Percentiles rank a stretch among this genome's conserved stretches.
phyloP scores from a whole-genome alignment of 106 monocot species.

The Apostasia ramifera region DNA sequence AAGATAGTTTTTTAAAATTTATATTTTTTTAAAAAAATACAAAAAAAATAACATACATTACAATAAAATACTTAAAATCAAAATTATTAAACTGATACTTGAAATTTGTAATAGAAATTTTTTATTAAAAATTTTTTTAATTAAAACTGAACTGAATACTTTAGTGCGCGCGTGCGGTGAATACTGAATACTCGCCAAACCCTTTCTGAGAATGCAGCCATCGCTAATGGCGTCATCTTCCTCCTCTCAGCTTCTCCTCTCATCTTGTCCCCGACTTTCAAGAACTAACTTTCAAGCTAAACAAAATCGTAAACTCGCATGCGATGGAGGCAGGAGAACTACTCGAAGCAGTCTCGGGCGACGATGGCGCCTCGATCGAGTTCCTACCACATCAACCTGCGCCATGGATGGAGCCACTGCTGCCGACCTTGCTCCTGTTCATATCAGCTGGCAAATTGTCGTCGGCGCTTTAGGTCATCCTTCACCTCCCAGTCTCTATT shows the following conservation, averaged over 20 bases:
- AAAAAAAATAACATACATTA: no score
- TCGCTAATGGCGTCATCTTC: not conserved
- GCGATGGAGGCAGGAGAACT: not conserved
- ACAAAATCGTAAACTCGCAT: slow-evolving; percentile 14
- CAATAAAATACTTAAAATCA: no score
- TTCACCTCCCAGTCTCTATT: not conserved
- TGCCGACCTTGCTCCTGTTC: slow-evolving; percentile 21
- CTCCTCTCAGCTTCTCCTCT: not conserved
- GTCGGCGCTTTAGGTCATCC: slow-evolving; percentile 59
- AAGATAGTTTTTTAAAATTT: no score
- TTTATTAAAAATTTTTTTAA: no score
- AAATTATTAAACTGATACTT: no score
- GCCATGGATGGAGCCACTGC: slow-evolving; percentile 33
- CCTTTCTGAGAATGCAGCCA: no score
- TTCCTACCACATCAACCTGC: slow-evolving; percentile 1
- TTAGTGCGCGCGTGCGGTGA: no score
- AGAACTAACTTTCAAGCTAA: not conserved
- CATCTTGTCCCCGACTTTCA: not conserved
- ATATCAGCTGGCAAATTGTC: slow-evolving; percentile 76
- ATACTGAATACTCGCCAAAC: no score
- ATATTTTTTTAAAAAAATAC: no score
- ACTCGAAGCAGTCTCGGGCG: not conserved
- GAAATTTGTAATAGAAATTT: no score
- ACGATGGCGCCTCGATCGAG: not conserved
- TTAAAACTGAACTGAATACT: no score